These are phyloP conservation scores for Rhodotorula babjevae DNA, from an alignment of 768 basidiomycete species.

Conservation along the genomic window DNA sequence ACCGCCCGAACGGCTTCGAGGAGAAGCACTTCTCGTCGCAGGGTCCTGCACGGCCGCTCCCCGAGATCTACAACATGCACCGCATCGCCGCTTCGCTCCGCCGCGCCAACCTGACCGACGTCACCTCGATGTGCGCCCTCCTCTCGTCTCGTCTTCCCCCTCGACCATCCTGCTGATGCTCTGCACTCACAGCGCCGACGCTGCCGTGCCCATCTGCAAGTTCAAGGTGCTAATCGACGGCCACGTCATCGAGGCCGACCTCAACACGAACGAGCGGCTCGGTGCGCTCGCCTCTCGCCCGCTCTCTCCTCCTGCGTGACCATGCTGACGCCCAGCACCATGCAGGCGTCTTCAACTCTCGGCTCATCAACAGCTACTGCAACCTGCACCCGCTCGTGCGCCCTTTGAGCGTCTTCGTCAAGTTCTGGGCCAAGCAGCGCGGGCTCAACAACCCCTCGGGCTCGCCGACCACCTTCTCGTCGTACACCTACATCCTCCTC, in stretches of 20 bases:
- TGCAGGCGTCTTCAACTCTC: slow-evolving; percentile 46
- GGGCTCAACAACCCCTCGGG: slow-evolving; percentile 54
- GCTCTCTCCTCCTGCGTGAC: accelerated
- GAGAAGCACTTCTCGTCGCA: slow-evolving; percentile 26
- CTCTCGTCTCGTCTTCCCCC: not conserved
- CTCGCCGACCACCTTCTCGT: slow-evolving; percentile 54
- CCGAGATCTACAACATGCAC: slow-evolving; percentile 38
- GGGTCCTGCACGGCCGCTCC: slow-evolving; percentile 1
- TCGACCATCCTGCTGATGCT: not conserved
- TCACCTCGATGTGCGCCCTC: slow-evolving; percentile 17
- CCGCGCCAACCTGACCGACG: slow-evolving; percentile 16
- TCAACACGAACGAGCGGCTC: slow-evolving; percentile 63
- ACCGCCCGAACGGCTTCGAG: slow-evolving; percentile 39
- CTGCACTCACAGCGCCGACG: slow-evolving; percentile 43
- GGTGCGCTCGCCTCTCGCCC: slow-evolving; percentile 47
- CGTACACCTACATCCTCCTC: slow-evolving; percentile 62
- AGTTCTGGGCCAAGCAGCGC: slow-evolving; percentile 59
- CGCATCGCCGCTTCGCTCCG: slow-evolving; percentile 11
- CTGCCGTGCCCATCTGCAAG: slow-evolving; percentile 40
- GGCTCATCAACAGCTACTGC: slow-evolving; percentile 56
- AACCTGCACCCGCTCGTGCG: slow-evolving; percentile 50
- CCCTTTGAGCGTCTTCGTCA: slow-evolving; percentile 54
- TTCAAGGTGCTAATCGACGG: slow-evolving; percentile 31
- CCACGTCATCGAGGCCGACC: slow-evolving; percentile 42
- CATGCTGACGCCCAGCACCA: not conserved